phyloP scores from a whole-genome alignment of 2,329 filamentous ascomycete species.

The Harringtonia aguacate region DNA sequence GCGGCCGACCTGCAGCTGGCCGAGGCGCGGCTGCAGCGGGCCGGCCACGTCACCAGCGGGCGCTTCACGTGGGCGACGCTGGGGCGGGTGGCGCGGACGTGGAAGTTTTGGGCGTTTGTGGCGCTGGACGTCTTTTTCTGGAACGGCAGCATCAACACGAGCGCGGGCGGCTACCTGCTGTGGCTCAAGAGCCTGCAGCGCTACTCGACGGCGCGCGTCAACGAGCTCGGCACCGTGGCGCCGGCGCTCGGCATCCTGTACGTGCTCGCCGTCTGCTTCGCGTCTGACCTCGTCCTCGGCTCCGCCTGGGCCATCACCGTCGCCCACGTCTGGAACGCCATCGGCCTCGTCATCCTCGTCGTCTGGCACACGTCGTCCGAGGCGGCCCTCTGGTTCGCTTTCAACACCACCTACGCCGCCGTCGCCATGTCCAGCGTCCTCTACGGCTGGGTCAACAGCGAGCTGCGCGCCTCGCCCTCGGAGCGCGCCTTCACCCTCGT shows the following conservation, averaged over 20 bases:
- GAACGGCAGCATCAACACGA: slow-evolving; percentile 37
- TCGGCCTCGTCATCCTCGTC: slow-evolving; percentile 40
- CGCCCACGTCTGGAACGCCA: slow-evolving; percentile 37
- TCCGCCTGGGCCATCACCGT: slow-evolving; percentile 45
- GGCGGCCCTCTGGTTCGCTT: slow-evolving; percentile 41
- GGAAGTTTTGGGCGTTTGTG: slow-evolving; percentile 36
- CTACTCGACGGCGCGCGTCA: slow-evolving; percentile 1
- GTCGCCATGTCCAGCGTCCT: slow-evolving; percentile 42
- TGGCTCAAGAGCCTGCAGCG: slow-evolving; percentile 43
- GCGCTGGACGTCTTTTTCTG: slow-evolving; percentile 44
- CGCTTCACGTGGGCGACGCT: slow-evolving; percentile 21
- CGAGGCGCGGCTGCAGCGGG: slow-evolving; percentile 19
- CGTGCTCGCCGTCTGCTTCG: slow-evolving; percentile 40
- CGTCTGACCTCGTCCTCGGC: slow-evolving; percentile 40
- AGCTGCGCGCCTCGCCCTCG: slow-evolving; percentile 31
- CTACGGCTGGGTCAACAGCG: slow-evolving; percentile 44
- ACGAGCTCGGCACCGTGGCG: slow-evolving; percentile 4
- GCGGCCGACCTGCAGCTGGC: slow-evolving; percentile 22
- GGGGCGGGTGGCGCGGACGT: slow-evolving; percentile 21
- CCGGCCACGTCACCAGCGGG: slow-evolving; percentile 27
- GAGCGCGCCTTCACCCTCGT: slow-evolving; percentile 22
- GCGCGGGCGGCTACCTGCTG: slow-evolving; percentile 38
- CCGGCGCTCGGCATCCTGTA: slow-evolving; percentile 44
- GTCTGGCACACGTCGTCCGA: slow-evolving; percentile 49
- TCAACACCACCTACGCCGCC: slow-evolving; percentile 34